Conservation (phyloP, 345 rosid species). For the Rhizophora apiculata region DNA sequence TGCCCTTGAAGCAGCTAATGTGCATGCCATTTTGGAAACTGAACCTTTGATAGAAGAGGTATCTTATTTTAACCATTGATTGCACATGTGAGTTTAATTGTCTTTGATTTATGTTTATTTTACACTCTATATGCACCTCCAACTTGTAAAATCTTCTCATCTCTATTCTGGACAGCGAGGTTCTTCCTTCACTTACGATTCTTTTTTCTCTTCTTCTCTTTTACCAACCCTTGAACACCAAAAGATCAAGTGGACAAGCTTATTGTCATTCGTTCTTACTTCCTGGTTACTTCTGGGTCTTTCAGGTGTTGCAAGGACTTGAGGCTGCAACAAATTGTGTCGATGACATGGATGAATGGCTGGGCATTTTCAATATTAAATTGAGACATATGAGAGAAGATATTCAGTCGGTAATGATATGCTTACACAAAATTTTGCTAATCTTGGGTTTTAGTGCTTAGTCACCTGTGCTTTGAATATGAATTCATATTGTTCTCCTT, state of each 20-base stretch:
- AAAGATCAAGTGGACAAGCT: no score
- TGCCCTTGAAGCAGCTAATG: slow-evolving; percentile 98
- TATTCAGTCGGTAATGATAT: slow-evolving; percentile 73
- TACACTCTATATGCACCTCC: no score
- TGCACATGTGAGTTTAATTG: no score
- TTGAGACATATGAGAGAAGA: slow-evolving; percentile 99
- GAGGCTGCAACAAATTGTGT: slow-evolving; percentile 90
- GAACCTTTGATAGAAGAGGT: slow-evolving; percentile 94
- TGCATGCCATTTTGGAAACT: slow-evolving; percentile 97
- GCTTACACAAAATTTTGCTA: slow-evolving; percentile 5
- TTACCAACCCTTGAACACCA: no score
- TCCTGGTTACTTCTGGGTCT: slow-evolving; percentile 4
- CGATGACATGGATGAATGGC: slow-evolving; percentile 99
- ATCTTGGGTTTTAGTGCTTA: slow-evolving; percentile 1
- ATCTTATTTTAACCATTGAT: slow-evolving; percentile 17
- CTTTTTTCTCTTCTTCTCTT: no score
- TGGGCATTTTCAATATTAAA: slow-evolving; percentile 92
- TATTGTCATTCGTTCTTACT: background rate
- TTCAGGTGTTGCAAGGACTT: slow-evolving; percentile 94
- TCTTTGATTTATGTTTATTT: no score
- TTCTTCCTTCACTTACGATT: no score
- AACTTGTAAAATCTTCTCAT: no score
- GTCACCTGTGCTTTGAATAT: background rate
- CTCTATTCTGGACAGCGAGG: no score
- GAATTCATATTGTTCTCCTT: no score